These are phyloP conservation scores for Trichoderma sp. DNA, from an alignment of 2,329 filamentous ascomycete genomes.

Conservation along the genomic window DNA sequence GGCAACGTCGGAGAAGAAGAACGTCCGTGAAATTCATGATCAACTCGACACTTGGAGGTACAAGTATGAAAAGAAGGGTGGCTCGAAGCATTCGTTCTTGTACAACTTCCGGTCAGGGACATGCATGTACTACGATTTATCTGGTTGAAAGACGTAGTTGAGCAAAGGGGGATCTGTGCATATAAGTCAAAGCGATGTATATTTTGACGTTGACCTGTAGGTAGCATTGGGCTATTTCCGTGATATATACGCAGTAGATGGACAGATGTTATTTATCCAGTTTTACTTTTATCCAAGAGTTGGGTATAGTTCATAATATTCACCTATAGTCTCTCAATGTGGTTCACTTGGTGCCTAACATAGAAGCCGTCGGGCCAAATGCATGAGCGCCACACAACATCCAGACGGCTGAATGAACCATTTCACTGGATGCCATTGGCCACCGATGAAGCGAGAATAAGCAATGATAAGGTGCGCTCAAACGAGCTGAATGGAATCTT, in stretches of 20 bases:
- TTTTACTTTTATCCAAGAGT: background rate
- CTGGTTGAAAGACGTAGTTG: slow-evolving; percentile 36
- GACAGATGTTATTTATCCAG: background rate
- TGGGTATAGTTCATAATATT: background rate
- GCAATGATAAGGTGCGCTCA: background rate
- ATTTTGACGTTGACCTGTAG: background rate
- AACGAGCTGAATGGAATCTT: background rate
- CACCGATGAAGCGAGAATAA: background rate
- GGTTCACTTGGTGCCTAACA: background rate
- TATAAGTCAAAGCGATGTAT: background rate
- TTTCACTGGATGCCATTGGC: background rate
- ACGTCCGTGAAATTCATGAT: slow-evolving; percentile 79
- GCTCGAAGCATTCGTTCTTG: slow-evolving; percentile 74
- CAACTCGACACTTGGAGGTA: slow-evolving; percentile 65
- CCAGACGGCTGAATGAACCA: background rate
- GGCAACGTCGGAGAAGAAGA: slow-evolving; percentile 75
- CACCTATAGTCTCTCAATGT: background rate
- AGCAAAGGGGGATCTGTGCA: background rate
- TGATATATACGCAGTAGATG: background rate
- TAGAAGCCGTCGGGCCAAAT: background rate
- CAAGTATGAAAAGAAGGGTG: slow-evolving; percentile 55
- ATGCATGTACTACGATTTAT: slow-evolving; percentile 83
- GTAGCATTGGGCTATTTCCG: background rate
- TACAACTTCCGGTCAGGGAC: slow-evolving; percentile 88
- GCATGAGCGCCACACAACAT: background rate